Evolutionary conservation across 306 rosid genomes (phyloP).

Genomic region (Cucurbita ficifolia): DNA sequence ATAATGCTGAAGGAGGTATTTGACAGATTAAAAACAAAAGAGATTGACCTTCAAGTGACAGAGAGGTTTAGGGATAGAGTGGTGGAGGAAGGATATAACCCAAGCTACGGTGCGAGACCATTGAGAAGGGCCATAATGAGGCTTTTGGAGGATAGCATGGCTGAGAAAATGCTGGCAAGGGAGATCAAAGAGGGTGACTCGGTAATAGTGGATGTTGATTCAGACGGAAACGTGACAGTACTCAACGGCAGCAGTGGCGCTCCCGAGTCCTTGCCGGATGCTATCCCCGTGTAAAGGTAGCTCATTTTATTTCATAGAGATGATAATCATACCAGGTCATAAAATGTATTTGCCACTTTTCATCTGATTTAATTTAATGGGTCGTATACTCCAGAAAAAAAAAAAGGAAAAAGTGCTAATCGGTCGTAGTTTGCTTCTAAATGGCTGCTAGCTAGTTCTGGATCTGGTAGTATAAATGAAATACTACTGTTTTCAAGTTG

Average conservation of each 20-base stretch:
- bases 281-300: conserved; percentile 33
- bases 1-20: conserved; percentile 90
- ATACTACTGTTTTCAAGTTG: neutral
- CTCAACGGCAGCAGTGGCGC: conserved; percentile 71
- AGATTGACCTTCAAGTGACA: conserved; percentile 80
- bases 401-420: too few species aligned
- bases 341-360: neutral
- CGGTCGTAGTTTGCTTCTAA: neutral
- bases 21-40: conserved; percentile 63
- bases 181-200: conserved; percentile 93
- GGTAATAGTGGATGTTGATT: conserved; percentile 76
- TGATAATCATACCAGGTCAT: neutral
- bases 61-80: conserved; percentile 87
- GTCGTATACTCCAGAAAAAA: neutral
- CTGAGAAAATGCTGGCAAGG: conserved; percentile 93
- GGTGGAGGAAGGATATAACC: conserved; percentile 88
- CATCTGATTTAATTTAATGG: neutral
- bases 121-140: conserved; percentile 92
- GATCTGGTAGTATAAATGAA: neutral
- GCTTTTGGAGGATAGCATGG: conserved; percentile 96
- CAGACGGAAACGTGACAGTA: conserved; percentile 84
- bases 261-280: conserved; percentile 39
- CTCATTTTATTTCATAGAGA: neutral
- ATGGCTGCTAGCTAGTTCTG: neutral
- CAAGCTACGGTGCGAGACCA: conserved; percentile 97